Evolutionary conservation across 2,329 filamentous ascomycete species (phyloP), one percentile per base, ranked within the genome.

Genomic region (Blastomyces parvus): DNA sequence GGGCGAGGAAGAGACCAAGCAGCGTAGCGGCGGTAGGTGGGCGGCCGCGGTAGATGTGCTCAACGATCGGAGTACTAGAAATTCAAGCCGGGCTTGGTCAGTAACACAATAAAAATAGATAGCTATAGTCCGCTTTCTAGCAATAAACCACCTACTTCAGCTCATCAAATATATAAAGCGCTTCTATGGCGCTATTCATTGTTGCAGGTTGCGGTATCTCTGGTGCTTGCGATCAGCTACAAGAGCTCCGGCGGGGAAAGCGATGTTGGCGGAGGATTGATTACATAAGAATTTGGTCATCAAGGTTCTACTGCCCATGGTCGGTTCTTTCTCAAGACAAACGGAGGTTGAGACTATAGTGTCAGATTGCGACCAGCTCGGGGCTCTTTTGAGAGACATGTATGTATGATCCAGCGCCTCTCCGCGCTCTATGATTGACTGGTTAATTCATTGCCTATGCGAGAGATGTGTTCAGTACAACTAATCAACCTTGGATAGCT

Each of bases 131-230:
- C 3, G n/a, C 8, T 36, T 9, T 8, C 9, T 36, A 1, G 2
- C 11, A 9, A 19, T 55, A 9, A n/a, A 36, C 36, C 52, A 63
- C 83, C 72, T 80, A 96, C 92, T 92, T 91, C 79, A 92, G 86
- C 81, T 97, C 92, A 84, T 97, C 92, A 77, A 89, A 97, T 75
- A 99, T 91, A 81, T 97, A 93, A 72, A 99, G 83, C 74, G 93
- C 94, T 82, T 97, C 93, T 73, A 99, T 89, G 74, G 89, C 86
- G 79, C 90, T 86, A 80, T 84, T 90, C 89, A 92, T 93, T 74
- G 77, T 86, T 73, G 64, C 67, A 64, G 64, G 30, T 59, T 40
- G 33, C n/a, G 46, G 3, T 50, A 14, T 50, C 19, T 48, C 22
- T 50, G 46, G 22, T 50, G 9, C 19, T n/a, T 19, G 19, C 6